Base-by-base conservation (phyloP, 805 yeast genomes). In the Yarrowia porcina region DNA sequence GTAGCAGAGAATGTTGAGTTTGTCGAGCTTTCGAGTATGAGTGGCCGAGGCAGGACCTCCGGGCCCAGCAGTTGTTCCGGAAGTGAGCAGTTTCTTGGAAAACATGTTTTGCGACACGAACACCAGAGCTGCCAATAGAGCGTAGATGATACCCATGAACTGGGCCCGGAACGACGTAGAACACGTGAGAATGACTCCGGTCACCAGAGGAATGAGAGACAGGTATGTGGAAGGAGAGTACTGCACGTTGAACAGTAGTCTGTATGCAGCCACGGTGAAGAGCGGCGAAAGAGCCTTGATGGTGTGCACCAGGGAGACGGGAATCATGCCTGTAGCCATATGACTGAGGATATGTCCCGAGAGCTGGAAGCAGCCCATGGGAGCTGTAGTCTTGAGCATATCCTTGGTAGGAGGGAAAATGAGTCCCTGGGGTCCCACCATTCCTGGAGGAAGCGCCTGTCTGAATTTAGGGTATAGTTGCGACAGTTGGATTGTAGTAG, bases 321-420 rank as follows among this genome's bases (percentile, higher is more conserved):
- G 97, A 59, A 94, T 89, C 65, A 89, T 74, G 1, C 92, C 82
- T 2, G 97, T 91, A n/a, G 98, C 93, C 71, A 89, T 88, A 72
- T 92, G 97, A 8, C 96, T 84, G 13, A 96, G 83, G 66, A 92
- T 84, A 74, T 93, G 98, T 20, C 98, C 99, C 20, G 87, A 78
- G 67, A 93, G 89, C 77, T 93, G 98, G 76, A 93, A 94, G 65
- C 86, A 77, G 8, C 97, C 98, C 96, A 93, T 90, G 18, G 98
- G 98, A 21, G 90, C 82, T 0, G 96, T 90, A 62, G 73, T 65
- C 28, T 61, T 54, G 32, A 74, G 65, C 57, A 75, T 72, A 12
- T 66, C 67, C 39, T 56, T 50, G 20, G 72, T 69, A 3, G 74
- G 74, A 15, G 67, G 67, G 28, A 65, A 61, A 41, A 66, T 60